phyloP scores from a whole-genome alignment of 2,329 filamentous ascomycete species.

The Exophiala phaeomuriformis region DNA sequence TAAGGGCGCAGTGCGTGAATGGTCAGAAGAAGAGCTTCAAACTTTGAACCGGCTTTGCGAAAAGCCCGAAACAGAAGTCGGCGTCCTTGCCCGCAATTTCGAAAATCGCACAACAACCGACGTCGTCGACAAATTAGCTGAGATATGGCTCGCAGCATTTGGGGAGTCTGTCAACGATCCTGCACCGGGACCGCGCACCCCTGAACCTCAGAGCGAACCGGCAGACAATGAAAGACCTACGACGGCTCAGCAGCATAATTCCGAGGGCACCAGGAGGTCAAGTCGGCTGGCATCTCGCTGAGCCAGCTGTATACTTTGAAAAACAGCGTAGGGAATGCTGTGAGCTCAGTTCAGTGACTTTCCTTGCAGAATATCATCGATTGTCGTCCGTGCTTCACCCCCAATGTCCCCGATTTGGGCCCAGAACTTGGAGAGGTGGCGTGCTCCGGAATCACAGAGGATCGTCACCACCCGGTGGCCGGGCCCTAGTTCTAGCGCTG shows the following conservation, averaged over 20 bases:
- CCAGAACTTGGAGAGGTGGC: constrained; percentile 49
- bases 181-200: not conserved
- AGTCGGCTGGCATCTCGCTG: no score
- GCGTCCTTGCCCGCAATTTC: constrained; percentile 6
- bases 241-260: not conserved
- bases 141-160: constrained; percentile 17
- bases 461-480: constrained; percentile 45
- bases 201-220: not conserved
- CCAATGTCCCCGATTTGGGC: constrained; percentile 43
- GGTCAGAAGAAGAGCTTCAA: constrained; percentile 17
- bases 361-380: constrained; percentile 41
- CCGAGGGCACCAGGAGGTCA: not conserved
- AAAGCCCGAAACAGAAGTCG: constrained; percentile 11
- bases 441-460: constrained; percentile 44
- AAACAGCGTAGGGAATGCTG: not conserved
- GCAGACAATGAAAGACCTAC: not conserved
- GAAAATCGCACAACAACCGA: constrained; percentile 12
- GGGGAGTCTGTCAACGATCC: not conserved
- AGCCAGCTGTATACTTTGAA: no score
- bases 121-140: constrained; percentile 23
- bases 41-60: constrained; percentile 11
- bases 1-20: constrained; percentile 4
- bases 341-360: constrained; percentile 30
- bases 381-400: constrained; percentile 38
- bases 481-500: constrained; percentile 41